phyloP scores from a whole-genome alignment of 331 rosid species.

The Arachis monticola region DNA sequence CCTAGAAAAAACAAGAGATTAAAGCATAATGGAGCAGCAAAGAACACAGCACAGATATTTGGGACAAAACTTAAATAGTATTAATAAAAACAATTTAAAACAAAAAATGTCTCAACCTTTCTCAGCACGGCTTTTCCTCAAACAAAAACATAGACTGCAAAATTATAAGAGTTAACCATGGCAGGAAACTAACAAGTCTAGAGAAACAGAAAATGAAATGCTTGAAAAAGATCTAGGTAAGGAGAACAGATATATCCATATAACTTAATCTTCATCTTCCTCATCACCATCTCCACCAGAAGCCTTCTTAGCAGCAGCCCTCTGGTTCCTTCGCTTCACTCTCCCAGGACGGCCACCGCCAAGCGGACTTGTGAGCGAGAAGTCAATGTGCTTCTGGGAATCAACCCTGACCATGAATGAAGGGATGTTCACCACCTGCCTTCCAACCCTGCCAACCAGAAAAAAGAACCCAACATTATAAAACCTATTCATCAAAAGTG shows the following conservation, averaged over 20 bases:
- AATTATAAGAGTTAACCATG: constrained; percentile 30
- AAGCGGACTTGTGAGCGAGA: constrained; percentile 68
- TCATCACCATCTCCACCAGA: constrained; percentile 75
- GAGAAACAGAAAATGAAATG: background rate
- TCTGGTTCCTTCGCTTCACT: constrained; percentile 67
- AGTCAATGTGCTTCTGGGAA: constrained; percentile 84
- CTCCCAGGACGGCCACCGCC: constrained; percentile 83
- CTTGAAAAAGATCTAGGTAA: background rate
- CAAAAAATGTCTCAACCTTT: no score
- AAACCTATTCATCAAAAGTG: background rate
- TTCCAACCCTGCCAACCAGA: constrained; percentile 62
- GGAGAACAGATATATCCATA: constrained; percentile 7
- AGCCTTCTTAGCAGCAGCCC: constrained; percentile 77
- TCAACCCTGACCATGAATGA: constrained; percentile 78
- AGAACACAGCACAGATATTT: no score
- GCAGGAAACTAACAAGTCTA: constrained; percentile 39
- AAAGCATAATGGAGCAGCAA: no score
- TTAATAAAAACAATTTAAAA: no score
- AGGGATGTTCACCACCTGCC: constrained; percentile 80
- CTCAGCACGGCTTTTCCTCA: constrained; percentile 9
- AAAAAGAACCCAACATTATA: background rate
- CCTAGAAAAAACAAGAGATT: no score
- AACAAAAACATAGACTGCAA: constrained; percentile 31
- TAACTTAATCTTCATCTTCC: constrained; percentile 68
- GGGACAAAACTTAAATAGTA: no score